Base-by-base conservation (phyloP, 768 basidiomycete species). In the Lactarius hengduanensis region DNA sequence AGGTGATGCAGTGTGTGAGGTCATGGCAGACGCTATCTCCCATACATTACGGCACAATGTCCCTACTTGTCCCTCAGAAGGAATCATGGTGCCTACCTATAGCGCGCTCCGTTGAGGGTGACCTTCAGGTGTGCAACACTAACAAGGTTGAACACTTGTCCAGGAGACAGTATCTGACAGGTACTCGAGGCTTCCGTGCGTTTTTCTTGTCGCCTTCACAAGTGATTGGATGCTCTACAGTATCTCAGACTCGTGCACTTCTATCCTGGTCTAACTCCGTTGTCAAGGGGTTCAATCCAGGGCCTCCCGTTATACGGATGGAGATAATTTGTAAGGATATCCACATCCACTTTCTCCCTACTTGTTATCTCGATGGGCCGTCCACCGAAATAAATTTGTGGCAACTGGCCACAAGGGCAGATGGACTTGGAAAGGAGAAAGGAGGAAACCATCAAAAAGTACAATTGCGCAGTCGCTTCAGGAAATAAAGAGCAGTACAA, bases 1-100 rank as follows among this genome's bases (percentile, higher is more conserved):
- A 63, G 66, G n/a, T 47, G 62, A 45, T 62, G 50, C 40, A 43
- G 62, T 56, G 28, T 56, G 62, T 63, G 62, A 67, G 62, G 58
- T 60, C 62, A 53, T 53, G 55, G 45, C 26, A 26, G 65, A 41
- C 20, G 40, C 50, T 22, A 50, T 53, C 20, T n/a, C 41, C 20
- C 40, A 28, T 56, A 16, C 62, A 13, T 67, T 67, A 63, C 58
- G 62, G 54, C 58, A 67, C 57, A 28, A 63, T n/a, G 50, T 32
- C 50, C 56, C 40, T 55, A 30, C 9, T 57, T 50, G 26, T 53
- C 61, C 40, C 38, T 30, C 43, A 28, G 34, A 45, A 18, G 61
- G 38, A 57, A 53, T 32, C 32, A 32, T 32, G 56, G 65, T 62
- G 59, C 47, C 55, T 58, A 32, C 57, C n/a, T 58, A 11, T 36